Evolutionary conservation across 1,139 yeast genomes (phyloP).

Genomic region (Pichia sp.): DNA sequence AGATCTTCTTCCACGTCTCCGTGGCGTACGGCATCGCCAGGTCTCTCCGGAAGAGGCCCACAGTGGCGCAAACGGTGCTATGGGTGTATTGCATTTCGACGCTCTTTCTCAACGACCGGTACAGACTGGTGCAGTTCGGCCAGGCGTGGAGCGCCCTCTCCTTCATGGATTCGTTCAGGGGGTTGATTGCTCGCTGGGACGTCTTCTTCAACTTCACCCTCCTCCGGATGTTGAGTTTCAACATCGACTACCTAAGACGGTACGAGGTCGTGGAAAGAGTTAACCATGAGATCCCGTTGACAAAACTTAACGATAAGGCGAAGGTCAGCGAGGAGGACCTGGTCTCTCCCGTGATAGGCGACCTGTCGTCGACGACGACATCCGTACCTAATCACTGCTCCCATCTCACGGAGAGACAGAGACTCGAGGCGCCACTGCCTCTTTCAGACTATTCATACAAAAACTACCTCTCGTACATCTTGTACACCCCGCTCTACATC

Average conservation of each 20-base stretch:
- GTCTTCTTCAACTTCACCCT: conserved; percentile 89
- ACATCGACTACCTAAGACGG: conserved; percentile 62
- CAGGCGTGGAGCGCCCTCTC: conserved; percentile 35
- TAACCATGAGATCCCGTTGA: conserved; percentile 12
- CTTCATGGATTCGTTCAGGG: conserved; percentile 59
- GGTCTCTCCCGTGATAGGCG: conserved; percentile 13
- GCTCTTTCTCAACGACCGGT: conserved; percentile 71
- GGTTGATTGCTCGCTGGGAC: conserved; percentile 89
- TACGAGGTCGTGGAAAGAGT: conserved; percentile 27
- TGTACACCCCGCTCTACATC: conserved; percentile 84
- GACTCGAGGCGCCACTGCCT: conserved; percentile 65
- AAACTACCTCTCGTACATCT: conserved; percentile 70
- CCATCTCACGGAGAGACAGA: conserved; percentile 53
- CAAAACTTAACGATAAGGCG: conserved; percentile 9
- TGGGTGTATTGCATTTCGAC: conserved; percentile 80
- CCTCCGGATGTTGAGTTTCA: conserved; percentile 77
- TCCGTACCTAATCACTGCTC: conserved; percentile 31
- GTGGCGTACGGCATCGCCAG: conserved; percentile 55
- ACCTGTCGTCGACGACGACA: conserved; percentile 14
- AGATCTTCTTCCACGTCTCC: conserved; percentile 53
- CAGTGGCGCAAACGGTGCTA: conserved; percentile 37
- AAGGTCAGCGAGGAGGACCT: conserved; percentile 22
- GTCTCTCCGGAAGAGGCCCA: conserved; percentile 27
- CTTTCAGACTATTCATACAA: conserved; percentile 51
- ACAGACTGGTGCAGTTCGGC: conserved; percentile 51